Evolutionary conservation across 768 basidiomycete genomes (phyloP), one percentile per base, ranked within the genome.

Genomic region (Naganishia kalamii): DNA sequence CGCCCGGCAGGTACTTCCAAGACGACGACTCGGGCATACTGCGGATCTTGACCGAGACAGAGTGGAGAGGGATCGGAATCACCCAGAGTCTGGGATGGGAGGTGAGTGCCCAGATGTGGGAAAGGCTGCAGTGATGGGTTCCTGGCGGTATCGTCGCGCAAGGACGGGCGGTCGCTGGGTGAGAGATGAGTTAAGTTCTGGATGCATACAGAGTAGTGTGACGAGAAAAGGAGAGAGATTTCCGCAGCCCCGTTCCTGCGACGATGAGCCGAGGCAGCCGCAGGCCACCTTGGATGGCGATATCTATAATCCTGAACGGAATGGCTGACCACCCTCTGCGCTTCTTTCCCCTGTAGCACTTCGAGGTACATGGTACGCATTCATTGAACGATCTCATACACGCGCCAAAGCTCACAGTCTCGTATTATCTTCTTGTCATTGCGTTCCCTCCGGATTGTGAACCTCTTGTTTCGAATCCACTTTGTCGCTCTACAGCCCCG

Each of bases 11-110:
- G 30, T 87, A 85, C 73, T 92, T 91, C 75, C 86, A 84, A 51
- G 75, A 76, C 44, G 84, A 85, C 65, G 88, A 91, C 68, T 82
- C 85, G 44, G 89, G 90, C 5, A 85, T 87, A 4, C 82, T 98
- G 61, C 85, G 92, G 3, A 84, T 97, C 44, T 80, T 98, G 63
- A 77, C 84, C 3, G 94, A 99, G 75, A 79, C 83, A 46, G 96
- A 99, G 79, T 99, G 94, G 94, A 84, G 94, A 76, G 89, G 89
- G 0, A 91, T 99, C 63, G 94, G 94, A 10, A 94, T 97, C 68
- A 89, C 88, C 44, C 94, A 99, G 80, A 92, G 90, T 78, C 81
- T 94, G 25, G 93, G 93, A 3, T 98, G 93, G 92, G 89, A 90
- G 66, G 59, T 66, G 60, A 44, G 61, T 60, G 21, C 17, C 13